phyloP scores from a whole-genome alignment of 2,329 filamentous ascomycete species.

The Alternaria hordeiaustralica region DNA sequence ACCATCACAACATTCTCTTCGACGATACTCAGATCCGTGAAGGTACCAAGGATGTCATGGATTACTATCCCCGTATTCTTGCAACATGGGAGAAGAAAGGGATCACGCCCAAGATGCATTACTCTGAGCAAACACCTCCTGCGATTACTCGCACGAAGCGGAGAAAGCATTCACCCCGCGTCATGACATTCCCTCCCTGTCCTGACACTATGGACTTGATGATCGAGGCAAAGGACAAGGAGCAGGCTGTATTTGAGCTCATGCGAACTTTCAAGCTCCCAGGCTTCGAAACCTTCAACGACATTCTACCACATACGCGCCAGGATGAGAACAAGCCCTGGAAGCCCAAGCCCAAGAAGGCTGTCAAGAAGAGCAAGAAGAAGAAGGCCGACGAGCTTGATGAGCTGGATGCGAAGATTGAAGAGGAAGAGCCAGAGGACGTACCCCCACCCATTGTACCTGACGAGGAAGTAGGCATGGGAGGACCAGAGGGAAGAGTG shows the following conservation, averaged over 20 bases:
- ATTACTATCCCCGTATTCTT: constrained; percentile 76
- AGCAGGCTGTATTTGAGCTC: constrained; percentile 92
- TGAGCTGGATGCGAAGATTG: constrained; percentile 51
- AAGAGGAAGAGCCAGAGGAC: constrained; percentile 48
- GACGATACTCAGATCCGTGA: constrained; percentile 75
- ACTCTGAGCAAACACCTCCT: constrained; percentile 79
- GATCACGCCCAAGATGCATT: constrained; percentile 96
- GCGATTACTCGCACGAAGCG: constrained; percentile 80
- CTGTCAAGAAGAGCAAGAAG: constrained; percentile 54
- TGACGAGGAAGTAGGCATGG: constrained; percentile 81
- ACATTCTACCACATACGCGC: constrained; percentile 78
- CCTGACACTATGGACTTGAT: constrained; percentile 88
- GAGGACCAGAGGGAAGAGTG: constrained; percentile 78
- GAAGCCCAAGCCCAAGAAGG: constrained; percentile 50
- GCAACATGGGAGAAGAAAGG: constrained; percentile 83
- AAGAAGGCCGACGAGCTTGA: constrained; percentile 50
- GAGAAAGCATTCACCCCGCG: constrained; percentile 83
- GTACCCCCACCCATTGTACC: constrained; percentile 55
- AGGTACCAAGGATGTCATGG: constrained; percentile 81
- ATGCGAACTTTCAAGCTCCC: constrained; percentile 89
- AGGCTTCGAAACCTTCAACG: constrained; percentile 75
- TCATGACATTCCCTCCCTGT: constrained; percentile 82
- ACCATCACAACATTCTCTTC: constrained; percentile 95
- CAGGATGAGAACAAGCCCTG: constrained; percentile 72
- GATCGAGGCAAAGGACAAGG: constrained; percentile 98